These are phyloP conservation scores for Kitagawia praeruptora DNA, from an alignment of 129 eudicot genomes.

Conservation along the genomic window DNA sequence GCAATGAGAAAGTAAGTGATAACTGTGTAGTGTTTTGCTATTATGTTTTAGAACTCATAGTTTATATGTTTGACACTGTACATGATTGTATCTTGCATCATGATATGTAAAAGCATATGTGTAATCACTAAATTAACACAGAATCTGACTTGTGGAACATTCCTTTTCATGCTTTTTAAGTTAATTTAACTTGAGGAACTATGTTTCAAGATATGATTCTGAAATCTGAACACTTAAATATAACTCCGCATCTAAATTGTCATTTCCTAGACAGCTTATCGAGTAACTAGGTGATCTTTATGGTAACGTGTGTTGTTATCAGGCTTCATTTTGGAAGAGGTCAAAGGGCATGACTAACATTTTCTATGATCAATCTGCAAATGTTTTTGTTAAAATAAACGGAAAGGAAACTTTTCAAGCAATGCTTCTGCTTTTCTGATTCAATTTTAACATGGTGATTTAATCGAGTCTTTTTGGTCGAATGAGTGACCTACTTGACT, in stretches of 20 bases:
- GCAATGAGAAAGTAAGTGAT: slow-evolving; percentile 19
- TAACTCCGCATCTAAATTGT: not conserved
- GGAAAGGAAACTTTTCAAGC: not conserved
- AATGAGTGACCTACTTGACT: not conserved
- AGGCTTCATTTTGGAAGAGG: no score
- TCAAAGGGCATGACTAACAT: not conserved
- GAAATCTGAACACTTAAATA: no score
- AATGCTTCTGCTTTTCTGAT: no score
- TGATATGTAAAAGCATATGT: not conserved
- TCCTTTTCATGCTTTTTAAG: not conserved
- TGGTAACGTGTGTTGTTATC: no score
- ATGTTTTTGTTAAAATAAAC: not conserved
- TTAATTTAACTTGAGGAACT: not conserved
- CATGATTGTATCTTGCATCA: not conserved
- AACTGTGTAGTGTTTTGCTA: not conserved
- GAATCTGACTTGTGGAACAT: not conserved
- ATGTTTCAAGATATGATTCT: not conserved
- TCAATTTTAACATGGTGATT: not conserved
- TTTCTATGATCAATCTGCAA: not conserved
- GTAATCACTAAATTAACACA: not conserved
- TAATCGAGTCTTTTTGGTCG: not conserved
- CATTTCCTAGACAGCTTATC: no score
- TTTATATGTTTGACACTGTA: not conserved
- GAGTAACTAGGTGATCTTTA: no score
- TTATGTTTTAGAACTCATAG: not conserved